Base-by-base conservation (phyloP, 2,329 filamentous ascomycete genomes). In the Escovopsis sp. region DNA sequence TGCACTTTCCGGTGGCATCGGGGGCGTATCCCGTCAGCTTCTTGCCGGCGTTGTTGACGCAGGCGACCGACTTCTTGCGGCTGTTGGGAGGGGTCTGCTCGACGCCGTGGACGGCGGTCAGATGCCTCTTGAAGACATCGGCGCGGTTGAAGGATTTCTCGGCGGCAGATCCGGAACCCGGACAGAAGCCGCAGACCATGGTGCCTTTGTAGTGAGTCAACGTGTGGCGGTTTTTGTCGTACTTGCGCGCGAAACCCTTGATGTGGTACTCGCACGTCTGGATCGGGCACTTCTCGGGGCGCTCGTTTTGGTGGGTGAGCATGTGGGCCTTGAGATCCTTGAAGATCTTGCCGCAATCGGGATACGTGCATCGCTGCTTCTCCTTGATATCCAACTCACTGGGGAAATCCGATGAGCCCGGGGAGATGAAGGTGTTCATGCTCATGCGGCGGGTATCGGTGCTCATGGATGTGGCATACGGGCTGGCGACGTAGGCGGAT, bases 131-230 rank as follows among this genome's bases (percentile, higher is more conserved):
- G 73, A 95, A 95, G 47, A 94, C 87, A 51, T 95, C 88, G 45
- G 88, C 87, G 44, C 88, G 78, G 67, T 95, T 94, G 60, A 95
- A 95, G 49, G 84, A 89, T 74, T 94, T 95, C 64, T 94, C 88
- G 1, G 83, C 82, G 7, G 86, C 76, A 4, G 86, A 89, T 4
- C 88, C 88, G 26, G 85, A 86, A 32, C 86, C 85, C 1, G 87
- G 85, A 55, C 88, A 94, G 67, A 94, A 95, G 28, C 86, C 87
- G 58, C 88, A 95, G 23, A 94, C 85, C 88, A 94, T 94, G 39
- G 85, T 94, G 35, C 88, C 88, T 66, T 94, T 94, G 73, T 94
- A 95, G 61, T 95, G 88, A 5, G 88, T 95, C 48, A 94, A 64
- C 5, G 87, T 94, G 61, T 95, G 88, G 37, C 88, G 72, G 65